Percentiles rank a stretch among this genome's conserved stretches.
These are phyloP conservation scores for Pseudotsuga menziesii DNA, from an alignment of 75 land plant species.

Conservation along the genomic window DNA sequence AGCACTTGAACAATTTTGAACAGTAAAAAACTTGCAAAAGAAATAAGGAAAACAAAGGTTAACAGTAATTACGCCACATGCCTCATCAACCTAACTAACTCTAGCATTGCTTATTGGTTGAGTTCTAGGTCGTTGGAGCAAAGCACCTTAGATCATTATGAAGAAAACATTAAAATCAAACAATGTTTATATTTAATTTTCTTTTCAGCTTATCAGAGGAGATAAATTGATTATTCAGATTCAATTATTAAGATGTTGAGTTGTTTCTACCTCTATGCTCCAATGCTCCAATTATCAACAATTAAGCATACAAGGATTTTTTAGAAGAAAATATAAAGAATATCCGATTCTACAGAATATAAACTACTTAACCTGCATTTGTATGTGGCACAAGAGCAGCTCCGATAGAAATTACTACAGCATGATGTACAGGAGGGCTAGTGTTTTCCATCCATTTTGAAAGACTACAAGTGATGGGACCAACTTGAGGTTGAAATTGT, in stretches of 20 bases:
- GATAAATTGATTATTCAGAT: not conserved
- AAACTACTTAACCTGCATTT: slow-evolving; percentile 26
- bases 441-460: slow-evolving; percentile 82
- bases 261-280: not conserved
- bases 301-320: too few relatives aligned
- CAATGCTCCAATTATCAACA: not conserved
- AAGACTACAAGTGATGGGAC: slow-evolving; percentile 48
- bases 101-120: slow-evolving; percentile 36
- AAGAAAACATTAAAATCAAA: not conserved
- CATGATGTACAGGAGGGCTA: slow-evolving; percentile 30
- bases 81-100: slow-evolving; percentile 68
- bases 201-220: not conserved
- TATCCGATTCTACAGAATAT: not conserved
- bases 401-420: slow-evolving; percentile 45
- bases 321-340: too few relatives aligned
- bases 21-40: too few relatives aligned
- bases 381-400: slow-evolving; percentile 46
- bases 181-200: not conserved
- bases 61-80: slow-evolving; percentile 9
- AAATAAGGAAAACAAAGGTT: too few relatives aligned
- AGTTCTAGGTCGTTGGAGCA: slow-evolving; percentile 66
- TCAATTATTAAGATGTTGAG: not conserved
- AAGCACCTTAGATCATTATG: slow-evolving; percentile 32
- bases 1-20: too few relatives aligned
- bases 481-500: slow-evolving; percentile 58